Conservation (phyloP, 164 flowering plant species). For the Houttuynia cordata region DNA sequence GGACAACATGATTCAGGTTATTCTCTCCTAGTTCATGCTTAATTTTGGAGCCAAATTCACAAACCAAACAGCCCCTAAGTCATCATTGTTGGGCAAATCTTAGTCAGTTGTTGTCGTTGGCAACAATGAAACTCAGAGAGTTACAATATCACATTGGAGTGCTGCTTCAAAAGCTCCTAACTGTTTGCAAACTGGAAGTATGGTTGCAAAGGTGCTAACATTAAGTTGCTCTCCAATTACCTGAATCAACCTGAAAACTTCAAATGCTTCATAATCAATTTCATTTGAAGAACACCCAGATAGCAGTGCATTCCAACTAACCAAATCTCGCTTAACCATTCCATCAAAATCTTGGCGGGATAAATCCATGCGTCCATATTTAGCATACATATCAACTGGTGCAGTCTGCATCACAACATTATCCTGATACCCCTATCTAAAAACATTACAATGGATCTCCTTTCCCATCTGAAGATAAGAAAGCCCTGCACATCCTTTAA, state of each 20-base stretch:
- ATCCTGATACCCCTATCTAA: too few relatives aligned
- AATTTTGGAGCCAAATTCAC: too few relatives aligned
- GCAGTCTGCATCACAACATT: slow-evolving; percentile 27
- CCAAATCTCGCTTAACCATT: slow-evolving; percentile 17
- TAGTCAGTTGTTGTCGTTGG: too few relatives aligned
- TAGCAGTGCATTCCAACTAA: slow-evolving; percentile 43
- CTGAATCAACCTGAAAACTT: slow-evolving; percentile 20
- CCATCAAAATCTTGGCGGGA: slow-evolving; percentile 25
- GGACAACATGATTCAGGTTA: too few relatives aligned
- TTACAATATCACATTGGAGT: too few relatives aligned
- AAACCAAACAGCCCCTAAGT: too few relatives aligned
- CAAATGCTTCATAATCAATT: slow-evolving; percentile 16
- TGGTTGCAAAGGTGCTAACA: slow-evolving; percentile 14
- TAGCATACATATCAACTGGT: slow-evolving; percentile 26
- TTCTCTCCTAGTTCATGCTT: too few relatives aligned
- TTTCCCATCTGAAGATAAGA: too few relatives aligned
- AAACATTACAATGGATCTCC: too few relatives aligned
- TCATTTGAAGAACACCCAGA: slow-evolving; percentile 27
- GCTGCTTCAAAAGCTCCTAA: slow-evolving; percentile 5
- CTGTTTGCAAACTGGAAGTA: slow-evolving; percentile 12
- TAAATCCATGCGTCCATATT: slow-evolving; percentile 12
- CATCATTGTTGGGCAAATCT: too few relatives aligned
- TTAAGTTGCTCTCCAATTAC: slow-evolving; percentile 10
- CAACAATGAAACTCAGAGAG: too few relatives aligned
- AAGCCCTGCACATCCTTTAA: too few relatives aligned